A percentile compares a stretch with the other conserved stretches of the same genome.
These are phyloP conservation scores for Podosphaera fusca DNA, from an alignment of 2,329 filamentous ascomycete species.

Conservation along the genomic window DNA sequence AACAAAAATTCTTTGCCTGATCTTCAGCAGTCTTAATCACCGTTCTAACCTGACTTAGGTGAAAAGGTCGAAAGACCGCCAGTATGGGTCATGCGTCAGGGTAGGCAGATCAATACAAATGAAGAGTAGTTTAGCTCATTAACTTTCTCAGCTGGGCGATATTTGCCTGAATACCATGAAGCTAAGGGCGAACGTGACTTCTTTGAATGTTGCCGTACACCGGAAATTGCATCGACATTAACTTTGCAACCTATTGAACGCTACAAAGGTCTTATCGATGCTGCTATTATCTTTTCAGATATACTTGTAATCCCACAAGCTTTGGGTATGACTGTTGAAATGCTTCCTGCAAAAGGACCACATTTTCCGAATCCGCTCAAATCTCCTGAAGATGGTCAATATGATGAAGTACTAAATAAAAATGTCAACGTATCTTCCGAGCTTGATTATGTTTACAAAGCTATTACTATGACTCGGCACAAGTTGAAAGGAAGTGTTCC, in stretches of 20 bases:
- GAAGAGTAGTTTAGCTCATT: not conserved
- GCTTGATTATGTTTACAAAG: slow-evolving; percentile 85
- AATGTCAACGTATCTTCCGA: slow-evolving; percentile 67
- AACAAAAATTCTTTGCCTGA: not conserved
- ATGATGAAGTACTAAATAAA: slow-evolving; percentile 49
- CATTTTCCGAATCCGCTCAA: slow-evolving; percentile 74
- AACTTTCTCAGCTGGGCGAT: slow-evolving; percentile 51
- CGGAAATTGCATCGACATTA: slow-evolving; percentile 77
- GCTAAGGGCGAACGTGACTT: slow-evolving; percentile 82
- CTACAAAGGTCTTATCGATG: slow-evolving; percentile 74
- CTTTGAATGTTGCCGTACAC: slow-evolving; percentile 88
- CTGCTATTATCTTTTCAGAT: slow-evolving; percentile 96
- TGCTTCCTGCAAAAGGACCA: slow-evolving; percentile 92
- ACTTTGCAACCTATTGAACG: slow-evolving; percentile 91
- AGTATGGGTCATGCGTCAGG: slow-evolving; percentile 99
- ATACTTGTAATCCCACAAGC: slow-evolving; percentile 95
- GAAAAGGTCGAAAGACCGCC: slow-evolving; percentile 79
- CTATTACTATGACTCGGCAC: slow-evolving; percentile 71
- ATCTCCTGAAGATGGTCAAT: slow-evolving; percentile 64
- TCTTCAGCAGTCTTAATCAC: not conserved
- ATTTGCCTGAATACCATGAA: slow-evolving; percentile 93
- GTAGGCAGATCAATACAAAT: slow-evolving; percentile 23
- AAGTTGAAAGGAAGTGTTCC: slow-evolving; percentile 79
- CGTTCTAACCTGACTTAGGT: slow-evolving; percentile 26
- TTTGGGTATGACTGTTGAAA: slow-evolving; percentile 95